Percentiles rank a stretch among this genome's conserved stretches.
Conservation (phyloP, 768 basidiomycete species). For the Boletus patriciae region DNA sequence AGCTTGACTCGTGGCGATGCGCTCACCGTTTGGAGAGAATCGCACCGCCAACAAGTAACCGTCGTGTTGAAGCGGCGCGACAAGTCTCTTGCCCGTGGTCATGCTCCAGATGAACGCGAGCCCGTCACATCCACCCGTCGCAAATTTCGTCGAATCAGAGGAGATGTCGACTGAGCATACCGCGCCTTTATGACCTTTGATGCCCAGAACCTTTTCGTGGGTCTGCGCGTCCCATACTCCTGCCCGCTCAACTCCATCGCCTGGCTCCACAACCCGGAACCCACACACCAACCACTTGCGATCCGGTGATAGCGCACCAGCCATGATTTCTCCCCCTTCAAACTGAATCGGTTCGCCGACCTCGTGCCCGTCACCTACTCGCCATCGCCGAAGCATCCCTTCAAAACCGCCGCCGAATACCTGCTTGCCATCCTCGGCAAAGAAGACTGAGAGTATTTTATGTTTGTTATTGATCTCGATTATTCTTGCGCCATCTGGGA, state of each 20-base stretch:
- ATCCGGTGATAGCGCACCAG: not conserved
- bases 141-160: not conserved
- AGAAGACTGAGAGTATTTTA: not conserved
- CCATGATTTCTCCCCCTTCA: not conserved
- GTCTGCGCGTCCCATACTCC: not conserved
- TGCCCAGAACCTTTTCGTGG: not conserved
- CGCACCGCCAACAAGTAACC: not conserved
- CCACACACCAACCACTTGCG: not conserved
- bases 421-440: not conserved
- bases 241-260: not conserved
- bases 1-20: too few relatives aligned
- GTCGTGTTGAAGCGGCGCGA: not conserved
- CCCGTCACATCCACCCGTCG: not conserved
- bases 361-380: not conserved
- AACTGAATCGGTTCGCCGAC: not conserved
- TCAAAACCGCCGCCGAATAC: not conserved
- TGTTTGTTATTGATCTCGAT: not conserved
- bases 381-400: not conserved
- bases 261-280: not conserved
- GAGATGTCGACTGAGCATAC: not conserved
- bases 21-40: conserved; percentile 5
- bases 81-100: not conserved
- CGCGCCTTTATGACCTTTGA: not conserved
- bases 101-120: not conserved
- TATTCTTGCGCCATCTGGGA: not conserved